Percentiles rank a stretch among this genome's conserved stretches.
Evolutionary conservation across 108 stramenopile genomes (phyloP).

Genomic region (Cylindrotheca fusiformis): DNA sequence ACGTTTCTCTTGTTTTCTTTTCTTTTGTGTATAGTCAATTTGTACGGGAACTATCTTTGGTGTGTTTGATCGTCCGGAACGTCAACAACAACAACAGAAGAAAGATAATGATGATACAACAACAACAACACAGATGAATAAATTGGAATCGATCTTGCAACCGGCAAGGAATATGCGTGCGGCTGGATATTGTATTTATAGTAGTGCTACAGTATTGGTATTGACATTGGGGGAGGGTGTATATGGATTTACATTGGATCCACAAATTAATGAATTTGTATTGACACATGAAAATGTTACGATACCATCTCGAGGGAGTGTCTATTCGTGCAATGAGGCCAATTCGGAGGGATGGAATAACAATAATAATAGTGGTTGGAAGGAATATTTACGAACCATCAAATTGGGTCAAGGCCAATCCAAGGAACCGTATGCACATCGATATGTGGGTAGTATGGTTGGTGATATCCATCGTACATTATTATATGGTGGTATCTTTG

Average conservation of each 20-base stretch:
- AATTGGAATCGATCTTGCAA: conserved; percentile 62
- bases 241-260: conserved; percentile 97
- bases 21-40: too few relatives aligned
- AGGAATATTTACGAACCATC: conserved; percentile 73
- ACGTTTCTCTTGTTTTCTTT: too few relatives aligned
- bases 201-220: conserved; percentile 93
- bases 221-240: conserved; percentile 87
- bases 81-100: not conserved
- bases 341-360: conserved; percentile 85
- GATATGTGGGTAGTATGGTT: conserved; percentile 99
- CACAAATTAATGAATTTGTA: conserved; percentile 94
- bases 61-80: conserved; percentile 63
- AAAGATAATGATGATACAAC: conserved; percentile 19
- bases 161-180: conserved; percentile 87
- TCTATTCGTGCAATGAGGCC: conserved; percentile 97
- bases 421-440: conserved; percentile 63
- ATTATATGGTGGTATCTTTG: conserved; percentile 96
- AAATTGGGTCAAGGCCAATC: conserved; percentile 79
- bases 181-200: conserved; percentile 96
- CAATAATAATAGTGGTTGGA: conserved; percentile 30
- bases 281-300: conserved; percentile 86
- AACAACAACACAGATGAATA: too few relatives aligned
- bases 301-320: conserved; percentile 85
- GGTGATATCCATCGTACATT: conserved; percentile 98
- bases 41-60: conserved; percentile 99